These are phyloP conservation scores for Kwoniella shandongensis DNA, from an alignment of 768 basidiomycete genomes.

Conservation along the genomic window DNA sequence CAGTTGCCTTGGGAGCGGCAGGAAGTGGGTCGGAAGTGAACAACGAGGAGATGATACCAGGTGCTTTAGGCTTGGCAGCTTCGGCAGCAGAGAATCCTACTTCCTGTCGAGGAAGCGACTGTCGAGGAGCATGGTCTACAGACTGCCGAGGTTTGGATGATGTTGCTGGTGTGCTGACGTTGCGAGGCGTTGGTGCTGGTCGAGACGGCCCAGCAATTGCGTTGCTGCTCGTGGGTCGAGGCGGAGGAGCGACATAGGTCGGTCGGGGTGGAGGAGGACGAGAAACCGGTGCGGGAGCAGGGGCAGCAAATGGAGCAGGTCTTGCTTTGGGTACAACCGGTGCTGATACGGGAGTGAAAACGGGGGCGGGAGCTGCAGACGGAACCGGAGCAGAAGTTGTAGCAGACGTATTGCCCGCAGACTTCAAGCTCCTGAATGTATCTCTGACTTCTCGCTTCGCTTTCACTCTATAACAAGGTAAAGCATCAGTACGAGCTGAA, in stretches of 20 bases:
- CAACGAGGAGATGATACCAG: slow-evolving; percentile 74
- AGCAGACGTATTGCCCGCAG: slow-evolving; percentile 11
- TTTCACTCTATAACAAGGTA: slow-evolving; percentile 58
- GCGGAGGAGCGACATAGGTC: not conserved
- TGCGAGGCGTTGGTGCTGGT: not conserved
- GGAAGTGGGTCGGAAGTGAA: slow-evolving; percentile 73
- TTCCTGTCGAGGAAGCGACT: slow-evolving; percentile 1
- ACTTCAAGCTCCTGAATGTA: slow-evolving; percentile 7
- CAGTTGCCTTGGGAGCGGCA: slow-evolving; percentile 7
- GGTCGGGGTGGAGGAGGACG: slow-evolving; percentile 8
- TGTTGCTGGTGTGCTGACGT: not conserved
- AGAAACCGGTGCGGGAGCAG: slow-evolving; percentile 4
- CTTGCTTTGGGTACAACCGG: not conserved
- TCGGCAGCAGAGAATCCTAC: slow-evolving; percentile 15
- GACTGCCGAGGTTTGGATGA: not conserved
- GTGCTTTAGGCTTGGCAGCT: slow-evolving; percentile 24
- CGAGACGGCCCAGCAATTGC: slow-evolving; percentile 22
- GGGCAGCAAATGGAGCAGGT: slow-evolving; percentile 7
- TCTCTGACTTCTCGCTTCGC: slow-evolving; percentile 46
- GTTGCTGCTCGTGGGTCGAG: slow-evolving; percentile 7
- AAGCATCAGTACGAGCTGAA: not conserved
- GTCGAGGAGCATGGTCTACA: slow-evolving; percentile 2
- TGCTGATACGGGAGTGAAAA: slow-evolving; percentile 46
- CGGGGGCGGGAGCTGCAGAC: slow-evolving; percentile 41
- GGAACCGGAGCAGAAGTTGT: slow-evolving; percentile 31